A percentile compares a stretch with the other conserved stretches of the same genome.
Conservation (phyloP, 176 grass and related monocot genomes). For the Carex cristatella region DNA sequence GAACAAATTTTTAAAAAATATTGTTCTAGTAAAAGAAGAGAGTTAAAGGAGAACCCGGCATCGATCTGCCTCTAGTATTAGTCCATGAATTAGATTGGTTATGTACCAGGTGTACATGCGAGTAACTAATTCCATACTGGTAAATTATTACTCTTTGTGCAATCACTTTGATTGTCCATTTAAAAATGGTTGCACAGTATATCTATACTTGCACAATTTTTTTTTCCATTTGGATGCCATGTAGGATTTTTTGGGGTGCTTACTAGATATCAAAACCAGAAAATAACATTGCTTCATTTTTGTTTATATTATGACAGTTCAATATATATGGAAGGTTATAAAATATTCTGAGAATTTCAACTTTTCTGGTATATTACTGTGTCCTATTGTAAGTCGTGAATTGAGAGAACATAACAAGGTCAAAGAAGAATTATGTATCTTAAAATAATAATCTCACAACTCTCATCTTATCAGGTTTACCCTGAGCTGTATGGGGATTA, state of each 20-base stretch:
- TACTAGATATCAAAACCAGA: no score
- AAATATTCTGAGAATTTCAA: background rate
- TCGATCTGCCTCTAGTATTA: background rate
- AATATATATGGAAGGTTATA: background rate
- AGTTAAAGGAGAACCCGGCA: background rate
- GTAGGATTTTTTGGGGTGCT: no score
- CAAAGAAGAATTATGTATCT: background rate
- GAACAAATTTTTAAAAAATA: background rate
- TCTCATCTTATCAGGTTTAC: conserved; percentile 16
- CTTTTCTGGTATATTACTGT: background rate
- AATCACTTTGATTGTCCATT: no score
- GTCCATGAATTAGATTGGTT: background rate
- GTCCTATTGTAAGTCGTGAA: background rate
- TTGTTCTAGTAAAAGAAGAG: background rate
- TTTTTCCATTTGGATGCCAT: no score
- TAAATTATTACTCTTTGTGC: background rate
- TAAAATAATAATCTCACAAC: background rate
- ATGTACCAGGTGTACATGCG: background rate
- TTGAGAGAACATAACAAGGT: background rate
- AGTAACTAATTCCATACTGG: background rate
- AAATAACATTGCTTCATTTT: no score
- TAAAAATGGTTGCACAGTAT: no score
- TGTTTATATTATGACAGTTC: no score
- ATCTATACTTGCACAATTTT: no score
- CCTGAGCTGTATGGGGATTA: conserved; percentile 16